Evolutionary conservation across 371 early-diverging fungal genomes (phyloP).

Genomic region (Haplosporangium sp.): DNA sequence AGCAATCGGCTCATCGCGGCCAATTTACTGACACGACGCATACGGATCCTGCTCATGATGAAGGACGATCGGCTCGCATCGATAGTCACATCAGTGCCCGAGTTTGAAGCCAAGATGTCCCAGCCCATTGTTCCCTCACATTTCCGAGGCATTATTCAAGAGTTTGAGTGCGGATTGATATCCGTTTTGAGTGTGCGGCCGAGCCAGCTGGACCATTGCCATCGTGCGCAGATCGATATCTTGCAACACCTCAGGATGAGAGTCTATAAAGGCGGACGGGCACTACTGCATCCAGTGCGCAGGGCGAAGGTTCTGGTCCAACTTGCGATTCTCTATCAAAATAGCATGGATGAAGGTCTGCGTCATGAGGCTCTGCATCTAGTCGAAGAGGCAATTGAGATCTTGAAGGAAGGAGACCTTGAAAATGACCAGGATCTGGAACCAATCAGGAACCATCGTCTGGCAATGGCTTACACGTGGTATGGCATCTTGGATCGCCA

Average conservation of each 20-base stretch:
- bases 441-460: constrained; percentile 61
- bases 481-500: constrained; percentile 61
- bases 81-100: constrained; percentile 6
- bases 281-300: constrained; percentile 30
- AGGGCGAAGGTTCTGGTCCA: constrained; percentile 41
- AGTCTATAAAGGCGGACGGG: constrained; percentile 24
- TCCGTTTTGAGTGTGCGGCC: constrained; percentile 26
- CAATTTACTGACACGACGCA: constrained; percentile 35
- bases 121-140: constrained; percentile 6
- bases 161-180: constrained; percentile 33
- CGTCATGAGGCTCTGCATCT: constrained; percentile 22
- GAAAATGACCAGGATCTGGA: constrained; percentile 58
- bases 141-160: constrained; percentile 36
- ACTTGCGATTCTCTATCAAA: constrained; percentile 24
- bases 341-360: background rate
- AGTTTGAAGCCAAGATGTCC: constrained; percentile 23
- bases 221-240: constrained; percentile 31
- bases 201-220: constrained; percentile 17
- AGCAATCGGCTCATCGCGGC: constrained; percentile 25
- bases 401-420: constrained; percentile 46
- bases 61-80: constrained; percentile 21
- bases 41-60: constrained; percentile 28
- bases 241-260: constrained; percentile 12
- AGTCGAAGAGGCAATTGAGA: constrained; percentile 37
- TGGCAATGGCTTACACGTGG: constrained; percentile 70